phyloP scores from a whole-genome alignment of 2,329 filamentous ascomycete genomes.

The Domatiomyces catenatus region DNA sequence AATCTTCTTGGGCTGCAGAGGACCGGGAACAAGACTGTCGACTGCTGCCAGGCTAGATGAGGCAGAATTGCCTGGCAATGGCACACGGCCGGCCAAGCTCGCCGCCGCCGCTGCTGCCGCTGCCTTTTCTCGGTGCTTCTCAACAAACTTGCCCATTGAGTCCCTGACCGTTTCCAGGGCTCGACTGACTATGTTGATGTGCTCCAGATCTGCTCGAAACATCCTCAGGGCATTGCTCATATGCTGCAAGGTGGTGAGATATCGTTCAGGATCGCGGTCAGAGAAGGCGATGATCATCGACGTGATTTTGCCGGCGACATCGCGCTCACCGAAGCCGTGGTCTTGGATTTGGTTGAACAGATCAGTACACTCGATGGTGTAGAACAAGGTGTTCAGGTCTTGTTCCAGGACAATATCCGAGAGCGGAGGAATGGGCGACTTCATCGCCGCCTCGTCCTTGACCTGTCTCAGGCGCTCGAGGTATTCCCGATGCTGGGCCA shows the following conservation, averaged over 20 bases:
- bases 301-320: conserved; percentile 9
- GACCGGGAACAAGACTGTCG: neutral
- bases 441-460: conserved; percentile 9
- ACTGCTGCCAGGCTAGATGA: neutral
- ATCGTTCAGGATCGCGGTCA: conserved; percentile 10
- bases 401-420: conserved; percentile 12
- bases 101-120: neutral
- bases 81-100: neutral
- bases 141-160: neutral
- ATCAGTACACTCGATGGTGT: neutral
- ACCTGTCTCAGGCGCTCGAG: conserved; percentile 1
- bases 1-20: neutral
- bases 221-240: conserved; percentile 1
- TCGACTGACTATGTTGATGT: neutral
- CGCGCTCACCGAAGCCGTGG: neutral
- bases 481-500: neutral
- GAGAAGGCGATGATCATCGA: conserved; percentile 8
- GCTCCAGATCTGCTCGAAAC: neutral
- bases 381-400: neutral
- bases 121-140: neutral
- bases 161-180: neutral
- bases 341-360: neutral
- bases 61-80: neutral
- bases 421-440: conserved; percentile 11
- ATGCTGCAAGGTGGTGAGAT: conserved; percentile 3